Evolutionary conservation across 2,329 filamentous ascomycete species (phyloP), one percentile per base, ranked within the genome.

Genomic region (Alternaria atra): DNA sequence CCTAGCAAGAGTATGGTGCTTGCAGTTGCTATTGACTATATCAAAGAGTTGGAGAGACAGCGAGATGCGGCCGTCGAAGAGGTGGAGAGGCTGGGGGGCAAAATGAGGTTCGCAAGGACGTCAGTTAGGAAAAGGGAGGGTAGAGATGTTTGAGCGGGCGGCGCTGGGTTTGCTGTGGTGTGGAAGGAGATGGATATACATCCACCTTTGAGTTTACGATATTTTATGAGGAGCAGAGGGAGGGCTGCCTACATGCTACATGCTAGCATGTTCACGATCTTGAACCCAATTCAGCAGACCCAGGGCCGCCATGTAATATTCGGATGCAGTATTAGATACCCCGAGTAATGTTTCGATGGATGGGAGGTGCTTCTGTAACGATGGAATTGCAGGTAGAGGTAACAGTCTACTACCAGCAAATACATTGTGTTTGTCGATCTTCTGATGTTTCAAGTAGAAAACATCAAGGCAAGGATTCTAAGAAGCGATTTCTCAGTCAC

Each of bases 11-110:
- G 52, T 25, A 64, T 62, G 62, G 55, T 66, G 2, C 50, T 66
- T 23, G 62, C 64, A 10, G 59, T 56, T 8, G 64, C 64, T 20
- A 62, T 66, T 17, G 64, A 66, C 20, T 66, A 66, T 34, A 66
- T 66, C 4, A 59, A 55, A 30, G 52, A 53, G 30, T 10, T 64
- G 20, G 62, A 66, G 37, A 23, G 48, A 20, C 61, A 66, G 40
- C 48, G 64, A 20, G 59, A 66, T 50, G 37, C 53, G 4, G 58
- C 58, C 2, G 46, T 61, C 23, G 60, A 59, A 47, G 60, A 62
- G 43, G 59, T 61, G 42, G 59, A 61, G 59, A 37, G 59, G 20
- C 27, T 61, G 13, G 59, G 59, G 12, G 59, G 59, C 7, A 61
- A 61, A 15, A 56, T 61, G 23, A 58, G 44, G 30, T 58, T 61